These are phyloP conservation scores for Styphnolobium japonicum DNA, from an alignment of 306 rosid species.

Conservation along the genomic window DNA sequence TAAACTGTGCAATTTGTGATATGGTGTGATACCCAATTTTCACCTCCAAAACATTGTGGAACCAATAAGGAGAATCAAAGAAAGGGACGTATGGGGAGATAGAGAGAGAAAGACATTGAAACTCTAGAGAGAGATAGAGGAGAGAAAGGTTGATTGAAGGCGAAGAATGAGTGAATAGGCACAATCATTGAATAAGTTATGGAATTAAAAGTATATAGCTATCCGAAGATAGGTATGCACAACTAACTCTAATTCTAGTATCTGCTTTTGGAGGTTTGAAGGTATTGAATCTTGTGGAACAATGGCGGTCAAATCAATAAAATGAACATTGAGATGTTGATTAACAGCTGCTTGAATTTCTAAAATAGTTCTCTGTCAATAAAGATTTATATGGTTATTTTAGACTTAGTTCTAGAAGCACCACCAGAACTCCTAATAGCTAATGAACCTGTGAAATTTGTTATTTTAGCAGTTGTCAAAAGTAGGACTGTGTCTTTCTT, in stretches of 20 bases:
- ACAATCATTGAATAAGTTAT: neutral
- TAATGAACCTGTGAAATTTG: neutral
- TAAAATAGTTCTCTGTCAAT: neutral
- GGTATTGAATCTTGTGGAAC: neutral
- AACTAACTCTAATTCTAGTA: neutral
- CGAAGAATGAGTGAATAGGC: neutral
- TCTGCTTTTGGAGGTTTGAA: neutral
- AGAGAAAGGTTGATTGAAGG: neutral
- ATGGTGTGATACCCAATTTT: too few relatives aligned
- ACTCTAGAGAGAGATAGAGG: neutral
- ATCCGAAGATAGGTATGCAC: neutral
- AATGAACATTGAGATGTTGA: neutral
- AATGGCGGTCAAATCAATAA: too few relatives aligned
- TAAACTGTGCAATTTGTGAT: too few relatives aligned
- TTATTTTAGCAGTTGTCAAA: neutral
- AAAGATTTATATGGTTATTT: neutral
- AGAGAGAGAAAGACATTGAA: too few relatives aligned
- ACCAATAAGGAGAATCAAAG: too few relatives aligned
- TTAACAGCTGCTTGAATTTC: neutral
- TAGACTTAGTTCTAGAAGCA: neutral
- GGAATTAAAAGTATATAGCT: neutral
- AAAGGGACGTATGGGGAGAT: too few relatives aligned
- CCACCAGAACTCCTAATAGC: neutral
- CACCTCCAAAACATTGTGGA: too few relatives aligned
- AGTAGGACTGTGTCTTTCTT: neutral